These are phyloP conservation scores for Capsaspora owczarzaki DNA, from an alignment of 78 protist genomes.

Conservation along the genomic window DNA sequence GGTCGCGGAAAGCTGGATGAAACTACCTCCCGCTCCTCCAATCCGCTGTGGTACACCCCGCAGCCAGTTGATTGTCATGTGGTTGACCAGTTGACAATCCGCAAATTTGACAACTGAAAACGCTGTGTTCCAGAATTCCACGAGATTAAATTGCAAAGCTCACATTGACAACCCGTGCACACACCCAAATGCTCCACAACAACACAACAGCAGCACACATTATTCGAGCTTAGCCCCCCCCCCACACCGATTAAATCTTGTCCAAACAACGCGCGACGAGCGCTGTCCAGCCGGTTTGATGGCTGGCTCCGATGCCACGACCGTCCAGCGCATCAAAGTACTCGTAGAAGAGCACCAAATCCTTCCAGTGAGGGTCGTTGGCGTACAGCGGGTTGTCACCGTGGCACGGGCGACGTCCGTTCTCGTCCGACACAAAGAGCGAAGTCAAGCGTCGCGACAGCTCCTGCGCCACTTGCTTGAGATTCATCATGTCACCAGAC, in stretches of 20 bases:
- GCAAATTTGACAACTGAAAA: no score
- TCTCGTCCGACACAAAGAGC: neutral
- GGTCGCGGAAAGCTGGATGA: neutral
- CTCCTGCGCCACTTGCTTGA: neutral
- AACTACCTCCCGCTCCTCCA: neutral
- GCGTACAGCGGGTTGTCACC: neutral
- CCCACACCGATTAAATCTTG: no score
- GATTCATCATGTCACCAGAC: neutral
- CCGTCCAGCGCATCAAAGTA: slow-evolving; percentile 52
- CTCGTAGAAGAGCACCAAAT: slow-evolving; percentile 52
- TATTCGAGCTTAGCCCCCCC: no score
- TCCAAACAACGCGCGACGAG: slow-evolving; percentile 29
- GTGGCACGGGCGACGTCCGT: slow-evolving; percentile 25
- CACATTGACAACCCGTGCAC: no score
- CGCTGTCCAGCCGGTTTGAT: slow-evolving; percentile 78
- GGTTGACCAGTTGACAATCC: neutral
- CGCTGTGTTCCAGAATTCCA: no score
- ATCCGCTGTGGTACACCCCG: slow-evolving; percentile 9
- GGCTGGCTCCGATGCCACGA: slow-evolving; percentile 64
- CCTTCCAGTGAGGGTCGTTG: slow-evolving; percentile 29
- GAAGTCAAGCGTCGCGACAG: neutral
- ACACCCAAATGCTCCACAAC: no score
- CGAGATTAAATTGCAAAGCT: no score
- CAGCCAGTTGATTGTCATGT: neutral
- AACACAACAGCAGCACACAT: no score